A percentile compares a stretch with the other conserved stretches of the same genome.
phyloP scores from a whole-genome alignment of 495 filamentous ascomycete species.

The Annulohypoxylon moriforme region DNA sequence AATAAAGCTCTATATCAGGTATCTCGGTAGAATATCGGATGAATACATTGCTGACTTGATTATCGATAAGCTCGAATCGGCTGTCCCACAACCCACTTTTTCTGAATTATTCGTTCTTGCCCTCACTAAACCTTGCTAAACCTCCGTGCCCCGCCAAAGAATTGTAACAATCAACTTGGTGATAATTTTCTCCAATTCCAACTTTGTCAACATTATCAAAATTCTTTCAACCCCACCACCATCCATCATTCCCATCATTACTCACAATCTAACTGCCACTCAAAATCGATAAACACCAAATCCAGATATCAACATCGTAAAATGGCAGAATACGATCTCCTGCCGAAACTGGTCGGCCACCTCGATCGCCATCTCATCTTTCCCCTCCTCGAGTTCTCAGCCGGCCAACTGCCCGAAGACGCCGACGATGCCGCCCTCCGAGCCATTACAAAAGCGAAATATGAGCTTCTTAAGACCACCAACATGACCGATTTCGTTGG shows the following conservation, averaged over 20 bases:
- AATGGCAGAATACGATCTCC: conserved; percentile 85
- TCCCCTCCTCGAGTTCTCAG: conserved; percentile 87
- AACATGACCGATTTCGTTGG: conserved; percentile 99
- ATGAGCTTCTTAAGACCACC: conserved; percentile 90
- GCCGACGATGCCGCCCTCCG: conserved; percentile 68
- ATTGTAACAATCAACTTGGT: conserved; percentile 17
- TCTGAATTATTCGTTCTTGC: conserved; percentile 28
- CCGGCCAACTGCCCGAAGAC: conserved; percentile 67
- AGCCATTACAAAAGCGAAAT: conserved; percentile 84
- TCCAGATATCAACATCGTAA: conserved; percentile 41
- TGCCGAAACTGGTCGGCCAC: conserved; percentile 88
- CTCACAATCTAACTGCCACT: neutral
- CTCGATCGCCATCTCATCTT: conserved; percentile 97
- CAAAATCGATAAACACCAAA: conserved; percentile 3
- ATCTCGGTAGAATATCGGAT: conserved; percentile 30
- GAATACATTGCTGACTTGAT: neutral
- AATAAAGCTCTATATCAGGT: neutral
- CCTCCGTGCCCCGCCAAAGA: conserved; percentile 34
- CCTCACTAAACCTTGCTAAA: conserved; percentile 7
- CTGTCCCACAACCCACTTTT: conserved; percentile 39
- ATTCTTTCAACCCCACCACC: conserved; percentile 7
- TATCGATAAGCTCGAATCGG: conserved; percentile 17
- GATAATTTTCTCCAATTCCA: conserved; percentile 33
- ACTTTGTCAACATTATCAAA: neutral
- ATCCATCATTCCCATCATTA: conserved; percentile 5